Percentiles rank a stretch among this genome's conserved stretches.
Evolutionary conservation across 257 asterid species (phyloP).

Genomic region (Dorcoceras hygrometricum): DNA sequence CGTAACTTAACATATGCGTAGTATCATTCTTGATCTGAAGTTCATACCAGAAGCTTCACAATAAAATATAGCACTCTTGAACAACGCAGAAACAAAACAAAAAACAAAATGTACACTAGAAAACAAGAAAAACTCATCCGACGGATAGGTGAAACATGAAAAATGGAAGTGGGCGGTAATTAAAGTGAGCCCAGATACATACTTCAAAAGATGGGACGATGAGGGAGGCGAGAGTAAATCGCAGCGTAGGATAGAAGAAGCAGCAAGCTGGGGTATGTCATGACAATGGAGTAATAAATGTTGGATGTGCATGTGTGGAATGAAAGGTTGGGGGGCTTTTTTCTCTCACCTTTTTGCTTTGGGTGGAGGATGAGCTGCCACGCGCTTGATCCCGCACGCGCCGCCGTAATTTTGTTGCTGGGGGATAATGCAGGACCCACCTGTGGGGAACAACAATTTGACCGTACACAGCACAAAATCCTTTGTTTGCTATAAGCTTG

Average conservation of each 20-base stretch:
- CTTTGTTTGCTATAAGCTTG: no score
- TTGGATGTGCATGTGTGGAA: constrained; percentile 31
- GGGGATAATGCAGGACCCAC: constrained; percentile 37
- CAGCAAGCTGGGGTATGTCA: neutral
- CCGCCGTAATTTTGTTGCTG: constrained; percentile 17
- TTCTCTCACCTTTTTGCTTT: constrained; percentile 14
- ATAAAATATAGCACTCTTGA: constrained; percentile 9
- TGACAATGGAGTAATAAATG: constrained; percentile 19
- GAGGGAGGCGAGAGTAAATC: neutral
- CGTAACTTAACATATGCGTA: constrained; percentile 13
- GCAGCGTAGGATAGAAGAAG: constrained; percentile 13
- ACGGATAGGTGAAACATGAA: constrained; percentile 6
- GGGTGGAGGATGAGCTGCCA: neutral
- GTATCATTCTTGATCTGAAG: constrained; percentile 16
- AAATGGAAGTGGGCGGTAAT: constrained; percentile 9
- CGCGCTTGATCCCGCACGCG: constrained; percentile 30
- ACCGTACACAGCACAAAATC: constrained; percentile 16
- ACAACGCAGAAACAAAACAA: neutral
- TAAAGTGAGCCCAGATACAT: constrained; percentile 11
- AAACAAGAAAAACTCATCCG: neutral
- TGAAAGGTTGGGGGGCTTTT: constrained; percentile 22
- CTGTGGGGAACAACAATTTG: constrained; percentile 22
- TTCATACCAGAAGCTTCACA: neutral
- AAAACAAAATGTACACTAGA: neutral
- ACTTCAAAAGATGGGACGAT: constrained; percentile 9